Percentiles rank a stretch among this genome's conserved stretches.
phyloP scores from a whole-genome alignment of 345 rosid species.

The Corchorus olitorius region DNA sequence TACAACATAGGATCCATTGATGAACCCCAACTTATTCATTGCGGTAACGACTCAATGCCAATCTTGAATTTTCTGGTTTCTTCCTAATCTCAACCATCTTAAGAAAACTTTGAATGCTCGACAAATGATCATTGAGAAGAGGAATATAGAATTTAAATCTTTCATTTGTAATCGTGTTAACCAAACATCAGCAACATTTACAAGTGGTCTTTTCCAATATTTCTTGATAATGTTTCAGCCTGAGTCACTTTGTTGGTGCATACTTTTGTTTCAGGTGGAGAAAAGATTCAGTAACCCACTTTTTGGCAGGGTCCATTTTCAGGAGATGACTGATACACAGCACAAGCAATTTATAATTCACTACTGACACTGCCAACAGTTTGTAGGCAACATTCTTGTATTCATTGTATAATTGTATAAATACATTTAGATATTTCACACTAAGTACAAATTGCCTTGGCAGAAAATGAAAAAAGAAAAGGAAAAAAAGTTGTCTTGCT shows the following conservation, averaged over 20 bases:
- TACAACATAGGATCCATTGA: constrained; percentile 35
- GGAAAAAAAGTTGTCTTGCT: background rate
- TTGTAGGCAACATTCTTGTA: constrained; percentile 32
- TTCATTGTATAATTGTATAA: constrained; percentile 32
- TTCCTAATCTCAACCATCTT: background rate
- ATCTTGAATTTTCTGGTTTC: constrained; percentile 4
- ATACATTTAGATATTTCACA: constrained; percentile 3
- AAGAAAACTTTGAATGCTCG: background rate
- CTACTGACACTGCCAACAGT: constrained; percentile 13
- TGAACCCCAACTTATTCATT: constrained; percentile 20
- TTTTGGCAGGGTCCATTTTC: constrained; percentile 26
- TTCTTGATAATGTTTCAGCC: background rate
- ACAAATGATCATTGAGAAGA: background rate
- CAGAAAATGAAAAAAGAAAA: background rate
- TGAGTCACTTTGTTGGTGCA: background rate
- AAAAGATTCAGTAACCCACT: constrained; percentile 22
- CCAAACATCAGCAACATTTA: background rate
- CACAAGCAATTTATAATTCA: constrained; percentile 19
- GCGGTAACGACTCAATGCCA: constrained; percentile 34
- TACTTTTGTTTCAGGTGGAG: constrained; percentile 31
- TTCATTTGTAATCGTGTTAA: background rate
- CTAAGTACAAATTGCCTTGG: background rate
- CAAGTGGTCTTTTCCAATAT: background rate
- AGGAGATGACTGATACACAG: constrained; percentile 29
- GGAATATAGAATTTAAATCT: background rate